Evolutionary conservation across 2,329 filamentous ascomycete species (phyloP), one percentile per base, ranked within the genome.

Genomic region (Cladosporium sp.): DNA sequence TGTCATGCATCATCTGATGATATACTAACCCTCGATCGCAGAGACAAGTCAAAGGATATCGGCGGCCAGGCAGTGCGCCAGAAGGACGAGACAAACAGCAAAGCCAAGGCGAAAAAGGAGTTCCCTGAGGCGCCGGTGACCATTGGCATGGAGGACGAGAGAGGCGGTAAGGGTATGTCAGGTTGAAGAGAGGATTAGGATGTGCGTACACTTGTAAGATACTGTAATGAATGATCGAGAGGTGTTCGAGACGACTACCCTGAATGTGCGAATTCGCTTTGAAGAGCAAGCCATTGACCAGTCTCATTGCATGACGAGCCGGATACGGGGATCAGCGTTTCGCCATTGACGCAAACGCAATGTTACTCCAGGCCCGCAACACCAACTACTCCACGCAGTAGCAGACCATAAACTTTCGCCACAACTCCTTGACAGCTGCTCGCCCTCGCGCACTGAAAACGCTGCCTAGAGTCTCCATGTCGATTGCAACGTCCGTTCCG

Each of bases 111-210:
- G 29, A 83, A 83, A 76, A 72, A 80, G 63, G 80, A 82, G 63
- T 76, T 79, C 64, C 82, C 82, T 3, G 82, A 82, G 71, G 78
- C 80, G 16, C 81, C 82, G 0, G 55, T 52, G 3, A 77, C 77
- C 6, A 82, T 84, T 69, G 82, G 82, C 0, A 82, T 84, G 79
- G 80, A 83, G 72, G 81, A 83, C 71, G 81, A 84, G 77, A 75
- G 81, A 64, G 82, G 81, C 65, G 78, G 77, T 49, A 79, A 81
- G 64, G 80, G 80, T 49, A 73, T 67, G 70, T 79, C 62, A 10
- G 11, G 53, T 14, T 18, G 23, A 53, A 31, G 18, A 29, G 23
- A 53, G 1, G 16, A 21, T 29, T 12, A 53, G 1, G 16, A 21
- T 29, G 49, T n/a, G 52, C 8, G 28, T n/a, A 33, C 4, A 55